These are phyloP conservation scores for Neurospora sp. DNA, from an alignment of 495 filamentous ascomycete species.

Conservation along the genomic window DNA sequence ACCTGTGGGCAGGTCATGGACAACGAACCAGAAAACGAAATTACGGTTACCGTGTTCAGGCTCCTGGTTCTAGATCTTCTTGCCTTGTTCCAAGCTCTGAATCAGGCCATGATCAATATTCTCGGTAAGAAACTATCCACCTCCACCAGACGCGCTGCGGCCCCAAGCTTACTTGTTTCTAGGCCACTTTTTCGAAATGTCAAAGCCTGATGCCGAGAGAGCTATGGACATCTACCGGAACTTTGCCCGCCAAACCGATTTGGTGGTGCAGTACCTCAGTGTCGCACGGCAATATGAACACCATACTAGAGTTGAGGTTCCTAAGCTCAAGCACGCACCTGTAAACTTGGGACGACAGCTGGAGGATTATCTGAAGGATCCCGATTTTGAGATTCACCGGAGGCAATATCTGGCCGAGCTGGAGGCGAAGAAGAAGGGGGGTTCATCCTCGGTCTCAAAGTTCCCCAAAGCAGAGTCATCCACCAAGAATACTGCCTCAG, in stretches of 20 bases:
- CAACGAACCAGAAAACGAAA: conserved; percentile 90
- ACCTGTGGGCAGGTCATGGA: conserved; percentile 57
- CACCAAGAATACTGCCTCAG: conserved; percentile 23
- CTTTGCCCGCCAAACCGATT: conserved; percentile 86
- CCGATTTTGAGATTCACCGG: conserved; percentile 90
- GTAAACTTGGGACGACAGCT: conserved; percentile 80
- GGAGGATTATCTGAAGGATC: conserved; percentile 91
- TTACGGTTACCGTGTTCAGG: conserved; percentile 91
- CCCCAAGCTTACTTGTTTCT: conserved; percentile 10
- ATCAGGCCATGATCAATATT: conserved; percentile 96
- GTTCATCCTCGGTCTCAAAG: conserved; percentile 17
- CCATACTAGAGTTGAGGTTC: conserved; percentile 85
- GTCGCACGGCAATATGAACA: conserved; percentile 83
- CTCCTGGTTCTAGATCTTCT: conserved; percentile 85
- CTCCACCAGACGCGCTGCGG: neutral
- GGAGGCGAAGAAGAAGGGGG: conserved; percentile 63
- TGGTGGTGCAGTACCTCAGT: conserved; percentile 81
- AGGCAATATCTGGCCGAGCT: conserved; percentile 82
- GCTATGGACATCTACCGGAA: conserved; percentile 88
- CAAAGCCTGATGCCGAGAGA: conserved; percentile 80
- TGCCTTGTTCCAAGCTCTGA: conserved; percentile 87
- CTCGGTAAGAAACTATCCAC: conserved; percentile 50
- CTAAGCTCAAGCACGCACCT: conserved; percentile 95
- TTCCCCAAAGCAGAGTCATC: conserved; percentile 26
- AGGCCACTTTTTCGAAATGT: conserved; percentile 99